Evolutionary conservation across 306 rosid genomes (phyloP).

Genomic region (Sicyos edulis): DNA sequence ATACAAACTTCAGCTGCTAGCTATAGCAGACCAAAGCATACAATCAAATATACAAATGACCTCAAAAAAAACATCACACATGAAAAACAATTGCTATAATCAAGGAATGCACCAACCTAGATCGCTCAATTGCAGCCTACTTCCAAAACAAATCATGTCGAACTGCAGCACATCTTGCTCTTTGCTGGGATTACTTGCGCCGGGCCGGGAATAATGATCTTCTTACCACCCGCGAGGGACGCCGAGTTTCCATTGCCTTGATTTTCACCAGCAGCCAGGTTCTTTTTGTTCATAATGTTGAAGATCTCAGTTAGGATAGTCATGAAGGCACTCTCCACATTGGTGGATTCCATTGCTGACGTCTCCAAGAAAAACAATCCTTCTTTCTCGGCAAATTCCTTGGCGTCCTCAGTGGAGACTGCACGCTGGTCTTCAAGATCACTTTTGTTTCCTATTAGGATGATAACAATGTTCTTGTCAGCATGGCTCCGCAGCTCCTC

Average conservation of each 20-base stretch:
- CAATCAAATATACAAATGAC: conserved; percentile 39
- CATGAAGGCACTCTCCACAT: conserved; percentile 79
- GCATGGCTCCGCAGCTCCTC: conserved; percentile 93
- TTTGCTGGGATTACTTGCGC: conserved; percentile 76
- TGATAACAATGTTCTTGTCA: conserved; percentile 90
- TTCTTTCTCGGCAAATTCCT: conserved; percentile 88
- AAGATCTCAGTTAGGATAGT: conserved; percentile 84
- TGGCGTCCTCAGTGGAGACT: conserved; percentile 79
- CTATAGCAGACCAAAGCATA: conserved; percentile 33
- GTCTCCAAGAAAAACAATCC: conserved; percentile 91
- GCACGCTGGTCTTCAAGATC: conserved; percentile 84
- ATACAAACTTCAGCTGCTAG: conserved; percentile 31
- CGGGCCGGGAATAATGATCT: conserved; percentile 73
- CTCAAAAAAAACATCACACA: conserved; percentile 35
- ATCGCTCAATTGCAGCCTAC: not conserved
- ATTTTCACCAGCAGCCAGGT: conserved; percentile 52
- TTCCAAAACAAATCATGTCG: conserved; percentile 24
- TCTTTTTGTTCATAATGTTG: conserved; percentile 75
- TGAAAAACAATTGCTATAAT: conserved; percentile 45
- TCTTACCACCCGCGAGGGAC: conserved; percentile 66
- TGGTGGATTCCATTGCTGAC: conserved; percentile 76
- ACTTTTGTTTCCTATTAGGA: conserved; percentile 77
- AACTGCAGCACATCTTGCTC: conserved; percentile 56
- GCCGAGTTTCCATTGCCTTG: conserved; percentile 68
- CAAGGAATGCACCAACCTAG: conserved; percentile 18